phyloP scores from a whole-genome alignment of 108 stramenopile species.

The Skeletonema grethae region DNA sequence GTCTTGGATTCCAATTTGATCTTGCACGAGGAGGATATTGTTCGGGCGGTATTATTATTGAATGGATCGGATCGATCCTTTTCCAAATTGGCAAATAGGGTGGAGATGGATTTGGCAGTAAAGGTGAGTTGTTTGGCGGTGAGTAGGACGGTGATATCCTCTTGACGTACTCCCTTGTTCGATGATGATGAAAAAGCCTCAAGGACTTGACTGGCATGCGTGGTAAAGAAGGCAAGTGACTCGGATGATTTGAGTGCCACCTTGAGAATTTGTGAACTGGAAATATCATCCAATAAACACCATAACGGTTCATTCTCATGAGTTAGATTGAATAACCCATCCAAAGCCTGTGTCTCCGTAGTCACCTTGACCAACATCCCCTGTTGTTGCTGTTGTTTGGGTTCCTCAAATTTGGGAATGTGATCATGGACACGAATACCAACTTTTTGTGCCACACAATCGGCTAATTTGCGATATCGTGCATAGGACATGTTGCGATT shows the following conservation, averaged over 20 bases:
- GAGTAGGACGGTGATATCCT: constrained; percentile 4
- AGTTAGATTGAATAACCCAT: background rate
- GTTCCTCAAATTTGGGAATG: background rate
- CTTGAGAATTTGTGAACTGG: background rate
- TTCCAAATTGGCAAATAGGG: constrained; percentile 3
- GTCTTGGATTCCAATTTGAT: constrained; percentile 17
- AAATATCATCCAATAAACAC: background rate
- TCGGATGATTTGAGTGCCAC: constrained; percentile 1
- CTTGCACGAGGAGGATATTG: background rate
- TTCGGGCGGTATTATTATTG: constrained; percentile 26
- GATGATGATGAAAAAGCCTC: background rate
- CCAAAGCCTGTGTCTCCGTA: background rate
- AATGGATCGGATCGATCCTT: background rate
- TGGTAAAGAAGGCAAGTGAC: background rate
- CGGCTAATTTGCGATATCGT: background rate
- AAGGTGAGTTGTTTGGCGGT: background rate
- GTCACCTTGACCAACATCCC: background rate
- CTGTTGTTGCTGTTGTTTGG: too few species aligned
- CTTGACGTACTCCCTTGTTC: constrained; percentile 2
- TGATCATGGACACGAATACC: background rate
- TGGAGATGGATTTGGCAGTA: constrained; percentile 7
- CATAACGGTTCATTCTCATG: background rate
- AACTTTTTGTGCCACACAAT: background rate
- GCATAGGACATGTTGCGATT: background rate
- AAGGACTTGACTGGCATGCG: background rate